Base-by-base conservation (phyloP, 1,284 basidiomycete genomes). In the Apiotrichum gracile region DNA sequence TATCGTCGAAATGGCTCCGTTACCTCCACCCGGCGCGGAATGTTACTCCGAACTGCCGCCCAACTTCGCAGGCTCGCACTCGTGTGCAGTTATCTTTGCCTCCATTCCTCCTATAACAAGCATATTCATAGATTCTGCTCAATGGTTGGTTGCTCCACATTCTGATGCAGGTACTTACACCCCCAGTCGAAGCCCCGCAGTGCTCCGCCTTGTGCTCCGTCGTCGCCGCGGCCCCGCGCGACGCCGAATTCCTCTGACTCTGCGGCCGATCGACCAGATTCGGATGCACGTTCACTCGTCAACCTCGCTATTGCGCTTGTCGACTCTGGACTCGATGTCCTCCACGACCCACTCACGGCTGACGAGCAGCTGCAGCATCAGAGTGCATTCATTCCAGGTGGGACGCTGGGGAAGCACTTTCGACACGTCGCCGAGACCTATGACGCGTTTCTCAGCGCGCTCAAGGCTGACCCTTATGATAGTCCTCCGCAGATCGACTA, bases 361-460 rank as follows among this genome's bases (percentile, higher is more conserved):
- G 68, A 72, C 48, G 57, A 52, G 17, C 63, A 71, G 51, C 52
- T 74, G 14, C 39, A 12, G n/a, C 61, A 65, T 29, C 48, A 60
- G 22, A 68, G 66, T 45, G 39, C 47, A 13, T 49, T 74, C 19
- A 67, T 74, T 47, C 69, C 70, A 13, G 72, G 72, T 1, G 70
- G 69, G 5, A 66, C 67, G 9, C 33, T 69, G 0, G 72, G 72
- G 5, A 72, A 72, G 47, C 72, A 74, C 52, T 66, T 74, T 48
- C 61, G 72, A 10, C 72, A 74, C 61, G 72, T 73, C 6, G 64
- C 67, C 35, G 71, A 73, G 57, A 67, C 65, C 17, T 73, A 61
- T 48, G 55, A 59, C 27, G 70, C 71, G 0, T 67, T 73, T 26
- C 58, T 71, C 12, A 31, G 57, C 1, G 64, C 68, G 3, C 50